Evolutionary conservation across 306 rosid genomes (phyloP).

Genomic region (Ormosia emarginata): DNA sequence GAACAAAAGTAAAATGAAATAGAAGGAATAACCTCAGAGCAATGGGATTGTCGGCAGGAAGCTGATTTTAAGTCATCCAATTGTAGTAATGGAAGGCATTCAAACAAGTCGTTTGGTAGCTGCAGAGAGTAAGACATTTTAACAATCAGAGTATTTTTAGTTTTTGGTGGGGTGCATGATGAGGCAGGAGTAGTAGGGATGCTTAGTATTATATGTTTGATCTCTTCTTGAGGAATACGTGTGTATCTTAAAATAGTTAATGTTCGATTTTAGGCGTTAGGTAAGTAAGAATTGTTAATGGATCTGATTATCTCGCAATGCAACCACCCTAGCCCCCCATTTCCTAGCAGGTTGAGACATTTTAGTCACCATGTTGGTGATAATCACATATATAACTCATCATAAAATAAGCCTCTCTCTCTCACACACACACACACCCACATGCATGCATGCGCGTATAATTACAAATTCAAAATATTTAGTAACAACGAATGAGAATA

Average conservation of each 20-base stretch:
- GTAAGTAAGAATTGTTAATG: constrained; percentile 14
- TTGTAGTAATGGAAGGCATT: background rate
- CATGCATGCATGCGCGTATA: background rate
- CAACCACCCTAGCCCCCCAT: constrained; percentile 35
- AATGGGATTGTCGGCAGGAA: constrained; percentile 49
- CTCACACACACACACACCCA: background rate
- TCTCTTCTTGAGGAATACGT: constrained; percentile 42
- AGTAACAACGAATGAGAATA: constrained; percentile 6
- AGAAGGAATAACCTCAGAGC: background rate
- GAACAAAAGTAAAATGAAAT: background rate
- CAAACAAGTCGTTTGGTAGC: constrained; percentile 28
- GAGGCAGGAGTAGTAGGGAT: background rate
- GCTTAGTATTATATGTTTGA: constrained; percentile 17
- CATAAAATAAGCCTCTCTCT: background rate
- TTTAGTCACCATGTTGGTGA: background rate
- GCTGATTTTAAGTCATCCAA: background rate
- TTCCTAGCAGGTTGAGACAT: constrained; percentile 17
- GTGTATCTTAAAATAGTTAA: constrained; percentile 22
- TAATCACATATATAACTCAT: background rate
- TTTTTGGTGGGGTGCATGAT: constrained; percentile 61
- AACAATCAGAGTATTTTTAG: constrained; percentile 43
- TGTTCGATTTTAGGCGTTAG: constrained; percentile 16
- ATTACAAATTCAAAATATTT: background rate
- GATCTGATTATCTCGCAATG: constrained; percentile 23
- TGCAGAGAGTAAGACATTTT: constrained; percentile 47